Evolutionary conservation across 495 filamentous ascomycete species (phyloP).

Genomic region (Penicillium cataractarum): DNA sequence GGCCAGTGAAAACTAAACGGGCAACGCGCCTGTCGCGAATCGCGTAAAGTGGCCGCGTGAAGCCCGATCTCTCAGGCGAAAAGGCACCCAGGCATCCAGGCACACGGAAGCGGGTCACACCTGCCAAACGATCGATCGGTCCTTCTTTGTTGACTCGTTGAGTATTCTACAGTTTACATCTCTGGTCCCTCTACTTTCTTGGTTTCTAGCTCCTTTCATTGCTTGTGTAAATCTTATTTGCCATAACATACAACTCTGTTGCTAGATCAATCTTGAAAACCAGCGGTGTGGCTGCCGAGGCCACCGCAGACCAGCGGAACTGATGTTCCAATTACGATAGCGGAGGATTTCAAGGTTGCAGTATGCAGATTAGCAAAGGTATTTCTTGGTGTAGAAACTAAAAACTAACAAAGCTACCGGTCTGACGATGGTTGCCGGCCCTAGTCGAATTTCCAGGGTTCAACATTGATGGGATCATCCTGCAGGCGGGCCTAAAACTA

Average conservation of each 20-base stretch:
- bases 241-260: neutral
- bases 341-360: neutral
- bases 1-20: slow-evolving; percentile 29
- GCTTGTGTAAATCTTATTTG: neutral
- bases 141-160: no score
- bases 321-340: neutral
- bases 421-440: neutral
- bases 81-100: slow-evolving; percentile 16
- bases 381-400: neutral
- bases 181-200: neutral
- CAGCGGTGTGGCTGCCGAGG: neutral
- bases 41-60: slow-evolving; percentile 46
- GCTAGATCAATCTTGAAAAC: neutral
- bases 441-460: neutral
- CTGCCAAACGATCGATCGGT: neutral
- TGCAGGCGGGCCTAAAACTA: neutral
- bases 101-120: neutral
- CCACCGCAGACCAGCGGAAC: neutral
- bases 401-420: neutral
- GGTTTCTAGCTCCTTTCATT: neutral
- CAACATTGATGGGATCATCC: neutral
- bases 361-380: neutral
- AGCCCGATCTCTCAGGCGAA: slow-evolving; percentile 34
- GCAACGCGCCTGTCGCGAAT: slow-evolving; percentile 41
- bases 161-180: neutral